Evolutionary conservation across 371 early-diverging fungal species (phyloP).

Genomic region (Mortierella sp.): DNA sequence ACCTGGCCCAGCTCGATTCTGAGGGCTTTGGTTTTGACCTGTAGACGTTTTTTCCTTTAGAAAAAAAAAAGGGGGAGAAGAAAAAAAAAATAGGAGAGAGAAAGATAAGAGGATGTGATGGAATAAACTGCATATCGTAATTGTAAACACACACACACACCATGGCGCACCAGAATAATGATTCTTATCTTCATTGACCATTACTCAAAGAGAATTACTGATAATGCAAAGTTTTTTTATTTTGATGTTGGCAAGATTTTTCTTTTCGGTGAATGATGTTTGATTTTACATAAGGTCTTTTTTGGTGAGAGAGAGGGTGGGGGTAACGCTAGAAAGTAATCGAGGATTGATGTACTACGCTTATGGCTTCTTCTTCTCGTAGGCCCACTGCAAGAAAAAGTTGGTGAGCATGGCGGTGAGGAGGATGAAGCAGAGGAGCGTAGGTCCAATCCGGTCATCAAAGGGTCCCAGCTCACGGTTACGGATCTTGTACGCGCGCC

Average conservation of each 20-base stretch:
- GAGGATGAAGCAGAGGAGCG: slow-evolving; percentile 88
- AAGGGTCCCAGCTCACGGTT: slow-evolving; percentile 83
- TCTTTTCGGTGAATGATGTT: not conserved
- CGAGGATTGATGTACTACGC: not conserved
- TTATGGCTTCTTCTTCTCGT: slow-evolving; percentile 44
- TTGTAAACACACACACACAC: too few species aligned
- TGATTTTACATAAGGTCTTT: not conserved
- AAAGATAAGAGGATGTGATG: not conserved
- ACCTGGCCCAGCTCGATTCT: slow-evolving; percentile 67
- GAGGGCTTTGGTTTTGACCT: slow-evolving; percentile 53
- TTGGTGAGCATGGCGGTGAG: slow-evolving; percentile 92
- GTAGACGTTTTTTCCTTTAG: slow-evolving; percentile 3
- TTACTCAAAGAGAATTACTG: not conserved
- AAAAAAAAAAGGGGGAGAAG: not conserved
- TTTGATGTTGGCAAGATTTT: not conserved
- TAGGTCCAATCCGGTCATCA: slow-evolving; percentile 84
- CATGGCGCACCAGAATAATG: too few species aligned
- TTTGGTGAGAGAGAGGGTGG: not conserved
- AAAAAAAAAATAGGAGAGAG: not conserved
- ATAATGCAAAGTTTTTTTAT: not conserved
- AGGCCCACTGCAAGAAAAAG: slow-evolving; percentile 55
- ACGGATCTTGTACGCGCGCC: slow-evolving; percentile 90
- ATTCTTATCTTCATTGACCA: not conserved
- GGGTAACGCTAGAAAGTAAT: not conserved
- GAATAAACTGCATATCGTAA: too few species aligned